phyloP scores from a whole-genome alignment of 2,329 filamentous ascomycete genomes.

The Cytospora schulzeri region DNA sequence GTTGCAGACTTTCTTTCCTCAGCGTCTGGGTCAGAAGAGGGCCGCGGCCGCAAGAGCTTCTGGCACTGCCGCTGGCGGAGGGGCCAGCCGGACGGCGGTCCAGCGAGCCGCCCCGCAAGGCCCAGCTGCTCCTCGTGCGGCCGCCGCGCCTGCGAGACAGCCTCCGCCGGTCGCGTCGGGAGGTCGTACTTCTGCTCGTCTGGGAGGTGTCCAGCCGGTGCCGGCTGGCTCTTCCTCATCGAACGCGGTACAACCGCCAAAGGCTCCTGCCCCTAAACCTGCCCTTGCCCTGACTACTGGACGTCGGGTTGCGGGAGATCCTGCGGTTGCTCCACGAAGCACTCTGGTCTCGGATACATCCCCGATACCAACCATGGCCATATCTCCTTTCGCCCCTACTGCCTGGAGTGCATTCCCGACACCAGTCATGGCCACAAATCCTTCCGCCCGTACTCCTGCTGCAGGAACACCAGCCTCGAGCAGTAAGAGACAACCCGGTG shows the following conservation, averaged over 20 bases:
- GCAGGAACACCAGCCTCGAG: no score
- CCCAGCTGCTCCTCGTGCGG: neutral
- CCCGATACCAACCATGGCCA: no score
- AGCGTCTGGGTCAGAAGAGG: neutral
- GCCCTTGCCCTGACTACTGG: neutral
- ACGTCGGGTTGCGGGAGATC: neutral
- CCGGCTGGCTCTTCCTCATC: neutral
- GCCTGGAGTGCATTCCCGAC: no score
- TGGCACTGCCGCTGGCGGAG: neutral
- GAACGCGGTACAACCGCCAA: neutral
- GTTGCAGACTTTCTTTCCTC: neutral
- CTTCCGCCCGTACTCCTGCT: no score
- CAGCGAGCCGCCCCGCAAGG: neutral
- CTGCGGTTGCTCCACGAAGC: neutral
- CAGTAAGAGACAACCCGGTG: no score
- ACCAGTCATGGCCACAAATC: no score
- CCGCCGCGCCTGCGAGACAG: neutral
- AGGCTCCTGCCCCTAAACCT: neutral
- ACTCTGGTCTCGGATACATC: no score
- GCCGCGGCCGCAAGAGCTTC: neutral
- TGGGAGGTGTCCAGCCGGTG: neutral
- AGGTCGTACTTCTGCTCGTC: neutral
- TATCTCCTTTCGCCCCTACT: no score
- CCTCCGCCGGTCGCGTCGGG: neutral
- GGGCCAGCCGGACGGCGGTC: no score